Evolutionary conservation across 2,329 filamentous ascomycete genomes (phyloP).

Genomic region (Septoria linicola): DNA sequence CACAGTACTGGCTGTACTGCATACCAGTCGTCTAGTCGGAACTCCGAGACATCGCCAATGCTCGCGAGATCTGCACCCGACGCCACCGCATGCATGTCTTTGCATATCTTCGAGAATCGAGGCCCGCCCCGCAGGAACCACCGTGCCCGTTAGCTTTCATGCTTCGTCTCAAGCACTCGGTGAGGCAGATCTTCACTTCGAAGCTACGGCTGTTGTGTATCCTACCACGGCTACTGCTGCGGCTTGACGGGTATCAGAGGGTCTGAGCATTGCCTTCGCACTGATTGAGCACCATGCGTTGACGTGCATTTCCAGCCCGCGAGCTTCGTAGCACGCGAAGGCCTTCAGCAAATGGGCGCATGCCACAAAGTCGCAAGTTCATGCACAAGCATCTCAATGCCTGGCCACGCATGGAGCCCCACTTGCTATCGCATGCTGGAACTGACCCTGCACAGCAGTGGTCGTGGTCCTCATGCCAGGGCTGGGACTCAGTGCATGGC

Average conservation of each 20-base stretch:
- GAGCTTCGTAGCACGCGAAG: slow-evolving; percentile 19
- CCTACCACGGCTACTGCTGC: background rate
- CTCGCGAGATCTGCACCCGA: slow-evolving; percentile 1
- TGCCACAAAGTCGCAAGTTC: slow-evolving; percentile 31
- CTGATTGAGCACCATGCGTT: slow-evolving; percentile 23
- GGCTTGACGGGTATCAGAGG: background rate
- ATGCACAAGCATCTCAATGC: slow-evolving; percentile 21
- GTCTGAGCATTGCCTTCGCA: slow-evolving; percentile 9
- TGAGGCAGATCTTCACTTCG: too few relatives aligned
- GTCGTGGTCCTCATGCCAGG: background rate
- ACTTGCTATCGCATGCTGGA: background rate
- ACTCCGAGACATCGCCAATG: background rate
- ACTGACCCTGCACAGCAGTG: background rate
- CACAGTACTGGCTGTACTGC: background rate
- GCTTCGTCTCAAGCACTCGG: too few relatives aligned
- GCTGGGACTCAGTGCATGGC: background rate
- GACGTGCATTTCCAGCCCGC: slow-evolving; percentile 19
- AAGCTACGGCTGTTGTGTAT: too few relatives aligned
- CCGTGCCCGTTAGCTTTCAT: background rate
- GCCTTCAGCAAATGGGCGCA: slow-evolving; percentile 27
- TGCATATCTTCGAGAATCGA: slow-evolving; percentile 6
- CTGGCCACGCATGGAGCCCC: slow-evolving; percentile 11
- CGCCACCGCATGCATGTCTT: slow-evolving; percentile 6
- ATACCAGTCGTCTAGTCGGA: slow-evolving; percentile 2
- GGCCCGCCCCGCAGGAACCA: slow-evolving; percentile 15